These are phyloP conservation scores for Fusarium pseudoanthophilum DNA, from an alignment of 2,329 filamentous ascomycete genomes.

Conservation along the genomic window DNA sequence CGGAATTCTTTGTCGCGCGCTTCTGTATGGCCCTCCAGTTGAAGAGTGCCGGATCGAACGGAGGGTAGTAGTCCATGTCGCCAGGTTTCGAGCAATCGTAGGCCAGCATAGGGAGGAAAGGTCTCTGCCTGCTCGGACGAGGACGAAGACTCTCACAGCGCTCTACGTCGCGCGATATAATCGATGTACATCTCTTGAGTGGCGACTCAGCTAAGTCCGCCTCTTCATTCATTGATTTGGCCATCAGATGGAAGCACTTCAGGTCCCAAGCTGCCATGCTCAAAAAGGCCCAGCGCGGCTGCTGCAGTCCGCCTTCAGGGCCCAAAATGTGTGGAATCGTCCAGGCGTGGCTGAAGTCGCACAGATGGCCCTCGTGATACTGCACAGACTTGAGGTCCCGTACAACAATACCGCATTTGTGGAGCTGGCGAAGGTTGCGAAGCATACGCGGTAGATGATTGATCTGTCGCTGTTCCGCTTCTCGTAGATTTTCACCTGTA, in stretches of 20 bases:
- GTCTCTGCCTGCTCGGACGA: neutral
- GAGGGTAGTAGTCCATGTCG: neutral
- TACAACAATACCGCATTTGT: constrained; percentile 13
- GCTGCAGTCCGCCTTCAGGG: no score
- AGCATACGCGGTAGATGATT: constrained; percentile 6
- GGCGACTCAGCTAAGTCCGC: neutral
- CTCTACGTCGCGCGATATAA: neutral
- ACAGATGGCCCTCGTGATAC: constrained; percentile 3
- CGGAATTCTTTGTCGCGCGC: neutral
- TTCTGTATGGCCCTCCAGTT: neutral
- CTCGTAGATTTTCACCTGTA: no score
- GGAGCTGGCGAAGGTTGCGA: neutral
- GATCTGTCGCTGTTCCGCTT: neutral
- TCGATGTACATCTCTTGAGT: neutral
- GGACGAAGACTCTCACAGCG: neutral
- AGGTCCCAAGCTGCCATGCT: constrained; percentile 32
- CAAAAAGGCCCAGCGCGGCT: neutral
- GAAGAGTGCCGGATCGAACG: constrained; percentile 4
- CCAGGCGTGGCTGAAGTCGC: constrained; percentile 16
- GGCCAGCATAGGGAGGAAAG: constrained; percentile 1
- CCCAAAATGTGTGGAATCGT: constrained; percentile 12
- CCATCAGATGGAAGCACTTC: neutral
- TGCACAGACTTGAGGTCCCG: constrained; percentile 12
- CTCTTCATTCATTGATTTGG: fast-evolving
- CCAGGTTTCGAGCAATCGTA: neutral